These are phyloP conservation scores for Wickerhamomyces rabaulensis DNA, from an alignment of 805 yeast species.

Conservation along the genomic window DNA sequence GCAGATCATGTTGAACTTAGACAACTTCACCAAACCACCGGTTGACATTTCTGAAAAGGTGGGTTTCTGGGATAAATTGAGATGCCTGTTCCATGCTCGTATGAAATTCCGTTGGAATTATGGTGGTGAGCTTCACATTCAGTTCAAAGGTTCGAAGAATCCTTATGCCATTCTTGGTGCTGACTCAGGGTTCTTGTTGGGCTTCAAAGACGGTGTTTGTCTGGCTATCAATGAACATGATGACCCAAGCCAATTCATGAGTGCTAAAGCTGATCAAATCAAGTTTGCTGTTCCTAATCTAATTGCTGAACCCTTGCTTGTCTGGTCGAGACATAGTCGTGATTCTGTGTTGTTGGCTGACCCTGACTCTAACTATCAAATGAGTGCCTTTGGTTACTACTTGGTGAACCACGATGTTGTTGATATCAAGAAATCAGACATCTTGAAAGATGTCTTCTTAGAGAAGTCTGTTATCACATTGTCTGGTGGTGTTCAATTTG, in stretches of 20 bases:
- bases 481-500: slow-evolving; percentile 55
- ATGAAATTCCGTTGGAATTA: slow-evolving; percentile 46
- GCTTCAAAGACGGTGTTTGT: slow-evolving; percentile 58
- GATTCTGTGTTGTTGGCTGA: slow-evolving; percentile 42
- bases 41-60: slow-evolving; percentile 77
- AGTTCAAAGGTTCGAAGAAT: slow-evolving; percentile 68
- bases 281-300: slow-evolving; percentile 76
- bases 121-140: slow-evolving; percentile 48
- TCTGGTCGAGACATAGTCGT: slow-evolving; percentile 52
- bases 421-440: slow-evolving; percentile 15
- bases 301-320: slow-evolving; percentile 43
- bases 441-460: slow-evolving; percentile 25
- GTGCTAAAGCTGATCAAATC: slow-evolving; percentile 56
- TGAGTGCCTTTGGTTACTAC: slow-evolving; percentile 46
- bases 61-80: slow-evolving; percentile 91
- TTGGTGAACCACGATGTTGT: slow-evolving; percentile 23
- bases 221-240: slow-evolving; percentile 61
- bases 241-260: slow-evolving; percentile 62
- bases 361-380: slow-evolving; percentile 35
- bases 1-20: slow-evolving; percentile 70
- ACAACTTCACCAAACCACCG: slow-evolving; percentile 85
- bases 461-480: slow-evolving; percentile 54
- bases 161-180: slow-evolving; percentile 69
- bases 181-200: slow-evolving; percentile 72
- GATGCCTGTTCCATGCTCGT: slow-evolving; percentile 73